Conservation (phyloP, 2,329 filamentous ascomycete genomes). For the Pseudogymnoascus sp. region DNA sequence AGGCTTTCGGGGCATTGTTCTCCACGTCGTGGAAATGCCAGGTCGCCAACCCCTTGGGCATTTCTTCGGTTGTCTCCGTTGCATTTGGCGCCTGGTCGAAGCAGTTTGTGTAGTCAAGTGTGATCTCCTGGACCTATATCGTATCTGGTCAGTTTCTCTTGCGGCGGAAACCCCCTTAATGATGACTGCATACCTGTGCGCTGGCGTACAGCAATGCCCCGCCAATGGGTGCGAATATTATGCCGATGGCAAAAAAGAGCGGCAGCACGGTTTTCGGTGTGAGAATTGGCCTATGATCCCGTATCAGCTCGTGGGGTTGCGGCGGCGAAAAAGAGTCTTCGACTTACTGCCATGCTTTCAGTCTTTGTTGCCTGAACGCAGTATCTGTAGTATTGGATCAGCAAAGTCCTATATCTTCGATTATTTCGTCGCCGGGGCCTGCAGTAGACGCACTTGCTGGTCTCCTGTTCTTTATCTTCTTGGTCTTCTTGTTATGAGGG, state of each 20-base stretch:
- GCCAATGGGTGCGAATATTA: constrained; percentile 90
- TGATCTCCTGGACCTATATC: constrained; percentile 76
- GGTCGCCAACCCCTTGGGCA: constrained; percentile 50
- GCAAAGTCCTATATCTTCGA: constrained; percentile 17
- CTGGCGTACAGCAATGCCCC: constrained; percentile 81
- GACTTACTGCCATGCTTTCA: constrained; percentile 96
- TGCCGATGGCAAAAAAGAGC: constrained; percentile 81
- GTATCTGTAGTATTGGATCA: constrained; percentile 55
- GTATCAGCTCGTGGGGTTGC: background rate
- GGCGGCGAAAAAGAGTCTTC: background rate
- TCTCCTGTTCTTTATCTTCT: constrained; percentile 83
- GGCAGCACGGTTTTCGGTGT: constrained; percentile 90
- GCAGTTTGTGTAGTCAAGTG: constrained; percentile 86
- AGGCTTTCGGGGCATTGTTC: constrained; percentile 17
- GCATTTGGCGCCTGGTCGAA: constrained; percentile 41
- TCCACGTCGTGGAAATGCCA: constrained; percentile 57
- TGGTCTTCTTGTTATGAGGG: constrained; percentile 47
- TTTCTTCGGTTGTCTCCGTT: constrained; percentile 34
- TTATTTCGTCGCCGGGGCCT: constrained; percentile 11
- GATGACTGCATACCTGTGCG: constrained; percentile 49
- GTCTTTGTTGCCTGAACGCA: constrained; percentile 88
- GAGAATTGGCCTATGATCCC: constrained; percentile 65
- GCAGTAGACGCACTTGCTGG: constrained; percentile 65
- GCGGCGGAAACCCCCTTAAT: background rate
- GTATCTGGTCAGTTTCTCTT: background rate